Evolutionary conservation across 306 rosid genomes (phyloP).

Genomic region (Benincasa hispida): DNA sequence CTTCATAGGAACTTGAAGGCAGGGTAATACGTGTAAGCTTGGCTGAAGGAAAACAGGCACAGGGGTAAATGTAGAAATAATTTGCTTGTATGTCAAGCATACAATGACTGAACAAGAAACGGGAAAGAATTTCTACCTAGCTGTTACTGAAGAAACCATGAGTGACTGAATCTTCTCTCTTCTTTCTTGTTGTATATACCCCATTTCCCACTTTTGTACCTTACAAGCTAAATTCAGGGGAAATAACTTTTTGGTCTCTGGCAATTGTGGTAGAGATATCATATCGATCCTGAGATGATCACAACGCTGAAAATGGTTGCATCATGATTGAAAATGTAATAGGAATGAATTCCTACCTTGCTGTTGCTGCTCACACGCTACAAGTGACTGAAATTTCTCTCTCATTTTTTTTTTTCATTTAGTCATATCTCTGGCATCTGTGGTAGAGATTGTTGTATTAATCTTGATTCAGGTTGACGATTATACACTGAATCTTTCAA

Average conservation of each 20-base stretch:
- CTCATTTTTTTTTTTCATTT: not conserved
- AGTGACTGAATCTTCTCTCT: not conserved
- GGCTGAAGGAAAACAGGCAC: slow-evolving; percentile 73
- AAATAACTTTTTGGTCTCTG: not conserved
- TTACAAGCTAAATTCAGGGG: not conserved
- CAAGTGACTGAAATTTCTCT: not conserved
- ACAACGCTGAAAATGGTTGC: not conserved
- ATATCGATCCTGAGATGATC: not conserved
- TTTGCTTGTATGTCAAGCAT: not conserved
- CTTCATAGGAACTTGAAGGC: slow-evolving; percentile 71
- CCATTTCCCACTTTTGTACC: not conserved
- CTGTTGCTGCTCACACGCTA: not conserved
- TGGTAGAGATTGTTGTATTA: not conserved
- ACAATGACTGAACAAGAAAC: not conserved
- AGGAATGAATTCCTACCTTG: not conserved
- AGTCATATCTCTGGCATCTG: not conserved
- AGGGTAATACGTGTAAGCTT: slow-evolving; percentile 67
- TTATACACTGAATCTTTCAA: not conserved
- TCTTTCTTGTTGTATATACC: not conserved
- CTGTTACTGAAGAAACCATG: not conserved
- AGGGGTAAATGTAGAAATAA: not conserved
- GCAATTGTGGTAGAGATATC: not conserved
- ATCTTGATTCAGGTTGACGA: not conserved
- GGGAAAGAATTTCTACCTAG: not conserved
- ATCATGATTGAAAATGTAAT: not conserved